phyloP scores from a whole-genome alignment of 768 basidiomycete genomes.

The Mycena alexandri region DNA sequence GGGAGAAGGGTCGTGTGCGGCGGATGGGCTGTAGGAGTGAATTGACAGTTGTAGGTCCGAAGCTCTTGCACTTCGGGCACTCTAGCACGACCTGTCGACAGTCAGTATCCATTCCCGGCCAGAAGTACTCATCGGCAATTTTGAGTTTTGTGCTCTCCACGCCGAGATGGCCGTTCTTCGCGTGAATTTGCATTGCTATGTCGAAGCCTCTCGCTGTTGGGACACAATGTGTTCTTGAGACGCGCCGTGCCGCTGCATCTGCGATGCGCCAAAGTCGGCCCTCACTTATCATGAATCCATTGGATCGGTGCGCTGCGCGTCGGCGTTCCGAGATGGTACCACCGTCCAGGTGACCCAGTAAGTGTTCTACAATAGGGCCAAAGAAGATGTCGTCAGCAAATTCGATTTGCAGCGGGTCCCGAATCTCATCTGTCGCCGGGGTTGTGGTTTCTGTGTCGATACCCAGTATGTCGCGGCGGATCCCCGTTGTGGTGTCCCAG shows the following conservation, averaged over 20 bases:
- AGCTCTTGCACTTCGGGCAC: constrained; percentile 45
- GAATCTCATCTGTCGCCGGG: neutral
- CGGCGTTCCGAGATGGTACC: constrained; percentile 18
- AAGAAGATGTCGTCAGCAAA: constrained; percentile 37
- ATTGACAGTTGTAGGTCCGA: constrained; percentile 40
- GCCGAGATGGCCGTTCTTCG: constrained; percentile 41
- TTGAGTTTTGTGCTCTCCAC: constrained; percentile 41
- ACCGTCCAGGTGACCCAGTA: constrained; percentile 29
- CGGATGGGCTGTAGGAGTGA: constrained; percentile 46
- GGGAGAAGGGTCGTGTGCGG: constrained; percentile 43
- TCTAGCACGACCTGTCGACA: constrained; percentile 38
- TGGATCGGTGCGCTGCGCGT: constrained; percentile 13
- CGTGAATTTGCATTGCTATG: constrained; percentile 21
- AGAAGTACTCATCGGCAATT: constrained; percentile 35
- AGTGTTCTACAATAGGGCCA: constrained; percentile 22
- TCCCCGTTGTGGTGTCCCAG: constrained; percentile 40
- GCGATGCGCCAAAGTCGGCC: constrained; percentile 35
- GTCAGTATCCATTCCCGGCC: constrained; percentile 39
- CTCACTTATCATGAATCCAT: constrained; percentile 27
- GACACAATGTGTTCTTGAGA: constrained; percentile 18
- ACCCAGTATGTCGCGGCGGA: constrained; percentile 17
- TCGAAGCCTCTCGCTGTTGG: constrained; percentile 27
- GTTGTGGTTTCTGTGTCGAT: neutral
- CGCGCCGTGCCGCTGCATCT: constrained; percentile 14
- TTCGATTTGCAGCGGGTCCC: constrained; percentile 24